A percentile compares a stretch with the other conserved stretches of the same genome.
phyloP scores from a whole-genome alignment of 345 rosid species.

The Theobroma cacao region DNA sequence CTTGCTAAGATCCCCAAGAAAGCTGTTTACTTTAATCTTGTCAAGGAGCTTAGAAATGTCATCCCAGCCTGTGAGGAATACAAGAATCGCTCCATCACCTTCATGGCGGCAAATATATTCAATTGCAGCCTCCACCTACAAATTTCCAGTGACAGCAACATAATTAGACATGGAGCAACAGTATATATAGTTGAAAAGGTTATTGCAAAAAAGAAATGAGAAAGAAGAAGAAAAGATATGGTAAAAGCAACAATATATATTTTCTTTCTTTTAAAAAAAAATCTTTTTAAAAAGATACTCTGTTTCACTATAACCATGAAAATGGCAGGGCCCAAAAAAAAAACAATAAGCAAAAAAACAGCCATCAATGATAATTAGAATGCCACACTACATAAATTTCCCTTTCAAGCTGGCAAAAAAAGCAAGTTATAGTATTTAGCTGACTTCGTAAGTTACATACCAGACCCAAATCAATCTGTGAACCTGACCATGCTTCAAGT shows the following conservation, averaged over 20 bases:
- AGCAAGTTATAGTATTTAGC: slow-evolving; percentile 2
- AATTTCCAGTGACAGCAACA: slow-evolving; percentile 13
- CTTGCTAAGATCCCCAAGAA: slow-evolving; percentile 77
- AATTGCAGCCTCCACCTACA: slow-evolving; percentile 76
- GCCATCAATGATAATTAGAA: neutral
- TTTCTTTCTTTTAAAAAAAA: neutral
- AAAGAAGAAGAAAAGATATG: too few relatives aligned
- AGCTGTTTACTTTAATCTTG: slow-evolving; percentile 61
- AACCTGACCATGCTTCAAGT: slow-evolving; percentile 90
- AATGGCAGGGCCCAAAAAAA: neutral
- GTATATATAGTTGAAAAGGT: neutral
- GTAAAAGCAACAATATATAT: neutral
- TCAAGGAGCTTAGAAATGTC: slow-evolving; percentile 87
- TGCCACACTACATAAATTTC: neutral
- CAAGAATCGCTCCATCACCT: slow-evolving; percentile 90
- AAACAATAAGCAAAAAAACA: neutral
- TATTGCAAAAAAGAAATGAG: neutral
- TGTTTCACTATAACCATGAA: slow-evolving; percentile 2
- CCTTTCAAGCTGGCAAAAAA: neutral
- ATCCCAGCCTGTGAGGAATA: slow-evolving; percentile 98
- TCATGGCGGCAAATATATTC: slow-evolving; percentile 76
- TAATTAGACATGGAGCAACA: neutral
- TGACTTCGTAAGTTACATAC: slow-evolving; percentile 40
- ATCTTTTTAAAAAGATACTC: neutral
- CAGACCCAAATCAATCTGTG: slow-evolving; percentile 87